Percentiles rank a stretch among this genome's conserved stretches.
These are phyloP conservation scores for Phalaenopsis equestris DNA, from an alignment of 106 monocot species.

Conservation along the genomic window DNA sequence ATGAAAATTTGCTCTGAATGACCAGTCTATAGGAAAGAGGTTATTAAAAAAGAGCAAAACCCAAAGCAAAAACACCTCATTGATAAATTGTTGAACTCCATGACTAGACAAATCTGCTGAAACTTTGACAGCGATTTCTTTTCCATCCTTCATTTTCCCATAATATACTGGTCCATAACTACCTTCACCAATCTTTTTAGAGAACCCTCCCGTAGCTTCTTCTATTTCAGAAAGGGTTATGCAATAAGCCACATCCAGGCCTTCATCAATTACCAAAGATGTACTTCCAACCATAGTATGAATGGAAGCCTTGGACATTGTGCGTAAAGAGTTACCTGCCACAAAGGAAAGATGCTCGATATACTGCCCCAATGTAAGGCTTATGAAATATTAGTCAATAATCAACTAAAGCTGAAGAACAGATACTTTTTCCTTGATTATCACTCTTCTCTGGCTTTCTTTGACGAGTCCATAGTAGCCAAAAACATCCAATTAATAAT, in stretches of 20 bases:
- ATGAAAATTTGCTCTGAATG: no score
- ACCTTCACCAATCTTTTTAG: constrained; percentile 32
- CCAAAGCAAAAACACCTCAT: constrained; percentile 27
- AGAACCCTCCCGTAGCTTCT: constrained; percentile 30
- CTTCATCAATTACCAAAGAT: constrained; percentile 28
- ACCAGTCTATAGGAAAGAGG: not conserved
- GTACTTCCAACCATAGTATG: constrained; percentile 17
- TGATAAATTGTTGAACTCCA: constrained; percentile 41
- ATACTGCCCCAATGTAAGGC: not conserved
- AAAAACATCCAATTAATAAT: constrained; percentile 16
- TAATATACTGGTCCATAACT: constrained; percentile 45
- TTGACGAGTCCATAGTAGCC: constrained; percentile 8
- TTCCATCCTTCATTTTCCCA: constrained; percentile 37
- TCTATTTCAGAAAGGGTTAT: constrained; percentile 24
- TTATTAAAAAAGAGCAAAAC: not conserved
- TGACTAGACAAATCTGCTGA: constrained; percentile 26
- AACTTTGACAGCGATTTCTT: constrained; percentile 47
- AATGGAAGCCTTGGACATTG: constrained; percentile 25
- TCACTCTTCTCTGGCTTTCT: constrained; percentile 5
- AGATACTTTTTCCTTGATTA: constrained; percentile 15
- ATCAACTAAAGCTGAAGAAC: not conserved
- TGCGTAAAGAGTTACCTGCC: constrained; percentile 22
- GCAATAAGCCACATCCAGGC: constrained; percentile 15
- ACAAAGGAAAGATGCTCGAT: not conserved
- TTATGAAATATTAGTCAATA: not conserved